Conservation (phyloP, 108 stramenopile genomes). For the Pseudonitzschia multiseries region DNA sequence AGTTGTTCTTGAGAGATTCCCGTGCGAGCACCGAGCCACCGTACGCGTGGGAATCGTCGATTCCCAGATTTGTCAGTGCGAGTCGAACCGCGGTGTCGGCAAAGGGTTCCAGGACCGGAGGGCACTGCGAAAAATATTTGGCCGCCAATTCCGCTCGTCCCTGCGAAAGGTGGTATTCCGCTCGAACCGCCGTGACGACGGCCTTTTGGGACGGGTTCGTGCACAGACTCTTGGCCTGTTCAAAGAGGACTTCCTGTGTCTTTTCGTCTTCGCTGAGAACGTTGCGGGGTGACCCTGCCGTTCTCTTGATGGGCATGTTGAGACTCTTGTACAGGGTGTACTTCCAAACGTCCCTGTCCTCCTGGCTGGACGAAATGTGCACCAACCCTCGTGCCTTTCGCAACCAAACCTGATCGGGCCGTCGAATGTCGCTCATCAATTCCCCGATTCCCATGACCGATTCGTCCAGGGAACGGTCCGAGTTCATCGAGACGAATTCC, state of each 20-base stretch:
- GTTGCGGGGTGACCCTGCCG: not conserved
- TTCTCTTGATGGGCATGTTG: slow-evolving; percentile 30
- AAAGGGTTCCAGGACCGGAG: slow-evolving; percentile 72
- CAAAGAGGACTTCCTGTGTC: slow-evolving; percentile 71
- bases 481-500: slow-evolving; percentile 53
- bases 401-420: slow-evolving; percentile 92
- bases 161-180: slow-evolving; percentile 79
- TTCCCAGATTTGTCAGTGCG: slow-evolving; percentile 69
- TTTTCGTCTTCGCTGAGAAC: slow-evolving; percentile 67
- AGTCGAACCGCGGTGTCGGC: slow-evolving; percentile 77
- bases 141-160: slow-evolving; percentile 75
- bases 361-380: slow-evolving; percentile 82
- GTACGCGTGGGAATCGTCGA: slow-evolving; percentile 51
- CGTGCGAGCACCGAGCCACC: slow-evolving; percentile 62
- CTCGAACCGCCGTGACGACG: slow-evolving; percentile 74
- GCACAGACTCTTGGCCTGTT: slow-evolving; percentile 79
- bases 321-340: slow-evolving; percentile 69
- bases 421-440: slow-evolving; percentile 79
- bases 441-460: slow-evolving; percentile 52
- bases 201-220: slow-evolving; percentile 80
- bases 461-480: slow-evolving; percentile 32
- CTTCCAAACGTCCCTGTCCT: slow-evolving; percentile 88
- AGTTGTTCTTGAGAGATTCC: slow-evolving; percentile 65
- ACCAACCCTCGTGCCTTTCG: slow-evolving; percentile 70
- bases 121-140: slow-evolving; percentile 81